Conservation (phyloP, 768 basidiomycete species). For the Podaxis carcinomalis region DNA sequence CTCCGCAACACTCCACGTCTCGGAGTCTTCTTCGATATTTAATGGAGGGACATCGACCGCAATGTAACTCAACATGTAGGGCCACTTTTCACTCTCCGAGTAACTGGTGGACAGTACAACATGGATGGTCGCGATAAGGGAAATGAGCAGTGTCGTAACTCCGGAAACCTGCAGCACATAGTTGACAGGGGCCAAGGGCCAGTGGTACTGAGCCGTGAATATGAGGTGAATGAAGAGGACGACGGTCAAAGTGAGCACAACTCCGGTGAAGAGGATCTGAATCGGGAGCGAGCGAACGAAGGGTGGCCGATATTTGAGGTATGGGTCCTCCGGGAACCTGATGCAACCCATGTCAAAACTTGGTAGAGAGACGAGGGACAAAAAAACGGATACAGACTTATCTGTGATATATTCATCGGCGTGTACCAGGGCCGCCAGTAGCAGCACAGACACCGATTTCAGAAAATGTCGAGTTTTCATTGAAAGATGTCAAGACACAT, state of each 20-base stretch:
- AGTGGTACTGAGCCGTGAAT: constrained; percentile 95
- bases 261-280: constrained; percentile 82
- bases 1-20: constrained; percentile 59
- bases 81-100: constrained; percentile 73
- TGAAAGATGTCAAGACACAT: not conserved
- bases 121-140: constrained; percentile 71
- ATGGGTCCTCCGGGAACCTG: constrained; percentile 53
- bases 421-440: not conserved
- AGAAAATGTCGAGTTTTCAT: constrained; percentile 2
- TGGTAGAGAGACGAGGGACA: not conserved
- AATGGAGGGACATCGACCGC: constrained; percentile 72
- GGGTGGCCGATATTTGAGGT: constrained; percentile 68
- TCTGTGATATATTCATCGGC: not conserved
- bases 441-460: not conserved
- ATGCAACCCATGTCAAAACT: not conserved
- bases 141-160: constrained; percentile 74
- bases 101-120: constrained; percentile 62
- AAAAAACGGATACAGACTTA: not conserved
- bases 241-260: constrained; percentile 77
- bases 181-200: constrained; percentile 90
- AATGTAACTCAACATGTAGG: constrained; percentile 94
- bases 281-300: constrained; percentile 89
- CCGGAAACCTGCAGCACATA: constrained; percentile 86
- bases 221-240: constrained; percentile 89
- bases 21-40: constrained; percentile 23